Conservation (phyloP, 352 stramenopile genomes). For the Globisporangium megalacanthum region DNA sequence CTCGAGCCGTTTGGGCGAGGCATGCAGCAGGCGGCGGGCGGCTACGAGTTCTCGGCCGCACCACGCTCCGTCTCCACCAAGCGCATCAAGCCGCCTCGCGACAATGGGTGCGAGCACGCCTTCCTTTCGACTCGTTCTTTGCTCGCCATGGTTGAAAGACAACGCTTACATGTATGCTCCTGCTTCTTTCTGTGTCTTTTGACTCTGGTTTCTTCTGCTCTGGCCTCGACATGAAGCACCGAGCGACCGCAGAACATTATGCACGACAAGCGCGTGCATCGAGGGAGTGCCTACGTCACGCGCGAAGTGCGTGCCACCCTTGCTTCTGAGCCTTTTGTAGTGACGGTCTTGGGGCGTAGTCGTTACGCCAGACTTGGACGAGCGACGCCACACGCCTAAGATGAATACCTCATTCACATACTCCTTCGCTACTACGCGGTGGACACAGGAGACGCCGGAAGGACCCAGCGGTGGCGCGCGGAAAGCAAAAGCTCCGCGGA, state of each 20-base stretch:
- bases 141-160: no score
- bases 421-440: background rate
- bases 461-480: background rate
- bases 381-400: background rate
- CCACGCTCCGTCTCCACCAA: conserved; percentile 73
- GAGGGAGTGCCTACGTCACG: conserved; percentile 90
- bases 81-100: conserved; percentile 44
- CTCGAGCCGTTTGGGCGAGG: background rate
- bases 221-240: conserved; percentile 8
- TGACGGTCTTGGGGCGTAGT: no score
- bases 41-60: conserved; percentile 69
- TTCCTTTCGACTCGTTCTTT: background rate
- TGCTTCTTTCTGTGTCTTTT: background rate
- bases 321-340: background rate
- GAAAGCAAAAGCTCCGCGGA: conserved; percentile 8
- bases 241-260: conserved; percentile 89
- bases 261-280: conserved; percentile 91
- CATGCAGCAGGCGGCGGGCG: conserved; percentile 29
- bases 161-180: background rate
- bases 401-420: no score
- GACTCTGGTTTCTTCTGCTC: background rate
- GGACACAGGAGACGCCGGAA: conserved; percentile 29
- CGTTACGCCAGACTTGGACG: background rate
- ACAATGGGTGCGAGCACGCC: conserved; percentile 26
- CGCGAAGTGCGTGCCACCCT: conserved; percentile 27